Evolutionary conservation across 768 basidiomycete species (phyloP).

Genomic region (Xerocomellus intermedius): DNA sequence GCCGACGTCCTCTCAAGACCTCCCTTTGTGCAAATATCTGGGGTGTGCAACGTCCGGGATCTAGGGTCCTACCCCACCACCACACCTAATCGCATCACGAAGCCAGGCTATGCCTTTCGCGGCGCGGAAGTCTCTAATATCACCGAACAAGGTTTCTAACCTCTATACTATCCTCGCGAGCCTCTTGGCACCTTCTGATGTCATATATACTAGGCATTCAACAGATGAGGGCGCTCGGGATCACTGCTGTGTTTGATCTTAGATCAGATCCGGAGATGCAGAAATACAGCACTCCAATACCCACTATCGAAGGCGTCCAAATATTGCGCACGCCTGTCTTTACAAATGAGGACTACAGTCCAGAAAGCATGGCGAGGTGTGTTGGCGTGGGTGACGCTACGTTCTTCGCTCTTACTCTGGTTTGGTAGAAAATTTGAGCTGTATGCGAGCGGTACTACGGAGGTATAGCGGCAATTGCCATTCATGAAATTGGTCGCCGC

Average conservation of each 20-base stretch:
- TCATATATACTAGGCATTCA: constrained; percentile 47
- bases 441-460: constrained; percentile 78
- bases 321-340: constrained; percentile 63
- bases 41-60: constrained; percentile 75
- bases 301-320: constrained; percentile 61
- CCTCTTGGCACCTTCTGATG: background rate
- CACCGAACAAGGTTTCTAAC: constrained; percentile 58
- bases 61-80: constrained; percentile 60
- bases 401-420: constrained; percentile 3
- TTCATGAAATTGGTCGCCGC: background rate
- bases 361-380: constrained; percentile 81
- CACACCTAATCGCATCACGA: constrained; percentile 51
- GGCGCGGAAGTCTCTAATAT: constrained; percentile 73
- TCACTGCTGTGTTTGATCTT: constrained; percentile 71
- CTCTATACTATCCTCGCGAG: background rate
- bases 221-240: constrained; percentile 57
- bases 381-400: constrained; percentile 36
- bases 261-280: constrained; percentile 77
- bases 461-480: constrained; percentile 41
- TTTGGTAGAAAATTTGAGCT: constrained; percentile 44
- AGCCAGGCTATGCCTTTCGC: constrained; percentile 58
- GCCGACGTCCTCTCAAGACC: constrained; percentile 60
- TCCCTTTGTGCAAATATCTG: constrained; percentile 69
- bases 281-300: constrained; percentile 68
- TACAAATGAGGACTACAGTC: constrained; percentile 74